Evolutionary conservation across 257 asterid species (phyloP).

Genomic region (Salvia hispanica): DNA sequence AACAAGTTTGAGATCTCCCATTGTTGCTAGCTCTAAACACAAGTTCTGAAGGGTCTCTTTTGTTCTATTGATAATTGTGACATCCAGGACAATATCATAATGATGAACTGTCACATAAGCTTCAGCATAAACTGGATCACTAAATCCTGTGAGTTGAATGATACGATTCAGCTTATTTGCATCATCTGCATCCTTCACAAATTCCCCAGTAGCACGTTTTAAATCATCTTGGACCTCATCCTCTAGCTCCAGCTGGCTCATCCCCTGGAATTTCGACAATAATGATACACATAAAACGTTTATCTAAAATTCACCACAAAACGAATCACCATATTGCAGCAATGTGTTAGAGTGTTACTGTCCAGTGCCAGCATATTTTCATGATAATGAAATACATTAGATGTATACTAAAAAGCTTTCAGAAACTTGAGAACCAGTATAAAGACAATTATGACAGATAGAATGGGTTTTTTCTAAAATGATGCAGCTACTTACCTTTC

Average conservation of each 20-base stretch:
- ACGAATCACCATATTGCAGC: neutral
- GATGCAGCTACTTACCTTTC: constrained; percentile 57
- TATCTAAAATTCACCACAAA: constrained; percentile 1
- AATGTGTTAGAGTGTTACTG: neutral
- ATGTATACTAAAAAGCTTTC: constrained; percentile 12
- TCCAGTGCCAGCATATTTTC: neutral
- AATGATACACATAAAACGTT: constrained; percentile 12
- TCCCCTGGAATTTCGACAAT: constrained; percentile 57
- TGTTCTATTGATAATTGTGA: constrained; percentile 83
- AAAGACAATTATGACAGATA: neutral
- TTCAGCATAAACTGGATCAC: constrained; percentile 99
- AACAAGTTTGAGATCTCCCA: constrained; percentile 98
- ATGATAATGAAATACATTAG: constrained; percentile 6
- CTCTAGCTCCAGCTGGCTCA: constrained; percentile 98
- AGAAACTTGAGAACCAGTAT: constrained; percentile 4
- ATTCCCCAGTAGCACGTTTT: constrained; percentile 98
- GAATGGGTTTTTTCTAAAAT: neutral
- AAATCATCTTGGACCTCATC: constrained; percentile 97
- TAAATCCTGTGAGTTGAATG: constrained; percentile 96
- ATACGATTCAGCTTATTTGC: constrained; percentile 90
- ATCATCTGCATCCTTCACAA: constrained; percentile 82
- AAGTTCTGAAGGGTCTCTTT: constrained; percentile 94
- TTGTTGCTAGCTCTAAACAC: constrained; percentile 93
- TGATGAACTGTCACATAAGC: constrained; percentile 98
- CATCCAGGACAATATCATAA: constrained; percentile 94